Percentiles rank a stretch among this genome's conserved stretches.
Evolutionary conservation across 2,329 filamentous ascomycete genomes (phyloP).

Genomic region (Lomentospora prolificans): DNA sequence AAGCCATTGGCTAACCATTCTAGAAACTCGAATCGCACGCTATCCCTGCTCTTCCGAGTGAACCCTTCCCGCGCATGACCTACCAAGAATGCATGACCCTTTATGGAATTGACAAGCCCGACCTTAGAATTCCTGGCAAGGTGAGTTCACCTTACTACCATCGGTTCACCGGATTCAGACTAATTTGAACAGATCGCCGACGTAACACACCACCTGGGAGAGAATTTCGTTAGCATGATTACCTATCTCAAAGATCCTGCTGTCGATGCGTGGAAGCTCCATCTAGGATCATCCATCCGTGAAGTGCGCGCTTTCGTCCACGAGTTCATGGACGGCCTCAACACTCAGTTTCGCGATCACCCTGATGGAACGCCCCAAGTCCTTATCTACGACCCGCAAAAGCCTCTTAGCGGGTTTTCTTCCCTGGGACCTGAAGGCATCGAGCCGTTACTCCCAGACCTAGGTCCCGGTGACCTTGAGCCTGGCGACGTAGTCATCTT

Average conservation of each 20-base stretch:
- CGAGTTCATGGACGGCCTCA: constrained; percentile 58
- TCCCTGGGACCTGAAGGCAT: constrained; percentile 45
- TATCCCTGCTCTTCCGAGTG: constrained; percentile 16
- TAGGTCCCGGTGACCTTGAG: constrained; percentile 27
- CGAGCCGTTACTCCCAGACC: constrained; percentile 2
- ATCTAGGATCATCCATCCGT: constrained; percentile 15
- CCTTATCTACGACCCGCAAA: constrained; percentile 62
- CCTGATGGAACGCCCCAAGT: constrained; percentile 70
- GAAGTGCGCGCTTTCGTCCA: constrained; percentile 52
- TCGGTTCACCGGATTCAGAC: background rate
- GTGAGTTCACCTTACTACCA: constrained; percentile 28
- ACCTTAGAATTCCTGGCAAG: constrained; percentile 63
- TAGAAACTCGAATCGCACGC: constrained; percentile 1
- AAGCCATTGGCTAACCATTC: background rate
- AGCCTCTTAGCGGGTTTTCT: constrained; percentile 67
- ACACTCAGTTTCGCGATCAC: constrained; percentile 54
- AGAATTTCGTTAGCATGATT: constrained; percentile 58
- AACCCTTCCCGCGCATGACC: constrained; percentile 47
- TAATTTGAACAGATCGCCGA: constrained; percentile 4
- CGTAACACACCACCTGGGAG: background rate
- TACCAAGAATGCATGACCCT: constrained; percentile 70
- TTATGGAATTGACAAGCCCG: constrained; percentile 89
- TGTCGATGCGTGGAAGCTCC: constrained; percentile 57
- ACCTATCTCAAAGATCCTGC: constrained; percentile 56
- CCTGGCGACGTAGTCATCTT: constrained; percentile 73